phyloP scores from a whole-genome alignment of 768 basidiomycete genomes.

The Trametes punicea region DNA sequence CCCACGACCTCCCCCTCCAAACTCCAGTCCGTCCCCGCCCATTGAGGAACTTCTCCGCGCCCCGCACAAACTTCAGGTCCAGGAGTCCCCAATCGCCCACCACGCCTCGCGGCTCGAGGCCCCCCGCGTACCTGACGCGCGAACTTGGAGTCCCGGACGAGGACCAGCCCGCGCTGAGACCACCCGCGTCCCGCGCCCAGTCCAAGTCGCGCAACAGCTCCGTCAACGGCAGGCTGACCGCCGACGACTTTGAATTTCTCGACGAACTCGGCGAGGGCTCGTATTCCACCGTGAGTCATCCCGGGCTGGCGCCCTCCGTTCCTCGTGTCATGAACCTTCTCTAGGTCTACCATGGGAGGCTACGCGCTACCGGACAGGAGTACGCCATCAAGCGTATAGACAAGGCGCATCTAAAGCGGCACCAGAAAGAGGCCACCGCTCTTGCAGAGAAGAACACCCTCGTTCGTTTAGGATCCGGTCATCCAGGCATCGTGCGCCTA shows the following conservation, averaged over 20 bases:
- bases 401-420: slow-evolving; percentile 76
- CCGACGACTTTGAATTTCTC: slow-evolving; percentile 71
- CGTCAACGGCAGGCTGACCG: slow-evolving; percentile 40
- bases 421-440: slow-evolving; percentile 76
- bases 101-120: slow-evolving; percentile 34
- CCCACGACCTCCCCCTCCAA: slow-evolving; percentile 38
- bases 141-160: slow-evolving; percentile 47
- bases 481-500: slow-evolving; percentile 79
- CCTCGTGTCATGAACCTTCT: not conserved
- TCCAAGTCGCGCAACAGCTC: slow-evolving; percentile 45
- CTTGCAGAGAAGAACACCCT: slow-evolving; percentile 78
- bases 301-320: not conserved
- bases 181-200: slow-evolving; percentile 29
- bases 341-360: slow-evolving; percentile 57
- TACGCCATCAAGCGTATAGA: slow-evolving; percentile 83
- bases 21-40: slow-evolving; percentile 49
- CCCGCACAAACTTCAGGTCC: slow-evolving; percentile 40
- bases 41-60: slow-evolving; percentile 60
- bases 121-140: slow-evolving; percentile 57
- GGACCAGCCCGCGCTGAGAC: slow-evolving; percentile 20
- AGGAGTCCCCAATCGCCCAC: slow-evolving; percentile 47
- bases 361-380: slow-evolving; percentile 52
- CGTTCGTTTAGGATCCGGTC: slow-evolving; percentile 56
- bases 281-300: slow-evolving; percentile 66
- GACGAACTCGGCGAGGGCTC: slow-evolving; percentile 77